Evolutionary conservation across 2,329 filamentous ascomycete genomes (phyloP), one percentile per base, ranked within the genome.

Genomic region (Phoma sp.): DNA sequence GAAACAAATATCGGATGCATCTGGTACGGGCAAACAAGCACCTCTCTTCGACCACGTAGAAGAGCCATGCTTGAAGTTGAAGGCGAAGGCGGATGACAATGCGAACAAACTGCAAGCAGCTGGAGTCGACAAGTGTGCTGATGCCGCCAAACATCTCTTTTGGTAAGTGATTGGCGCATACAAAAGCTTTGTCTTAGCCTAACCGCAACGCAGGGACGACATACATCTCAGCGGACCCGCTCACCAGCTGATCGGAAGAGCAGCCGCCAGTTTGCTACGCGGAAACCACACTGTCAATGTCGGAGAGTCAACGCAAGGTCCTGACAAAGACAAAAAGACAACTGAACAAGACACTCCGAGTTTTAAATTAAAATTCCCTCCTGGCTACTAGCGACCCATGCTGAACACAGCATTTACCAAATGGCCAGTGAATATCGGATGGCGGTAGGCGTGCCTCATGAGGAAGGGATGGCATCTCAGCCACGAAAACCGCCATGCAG

Each of bases 231-330:
- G 69, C 44, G 68, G 72, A 9, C 63, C 61, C 37, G 73, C 71
- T 27, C 71, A 76, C 46, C 49, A 65, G 51, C 69, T 75, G 64
- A 72, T 76, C 54, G 74, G 72, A 60, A 64, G 53, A 43, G 67
- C 73, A 51, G 67, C 74, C 61, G 74, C 68, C 48, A 64, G 60
- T 51, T 61, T 76, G 45, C 54, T 76, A 38, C 65, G 63, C 49
- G 53, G 51, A 13, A 74, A 74, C 53, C 60, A 63, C 38, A 72
- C 67, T 45, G 58, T 71, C 63, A 73, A 75, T 51, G 39, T 51
- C 22, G 54, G 51, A 62, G 52, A 55, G 45, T 41, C 61, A 39
- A 44, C 50, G 37, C 52, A 46, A 44, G 37, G 37, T 21, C 31
- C 31, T 43, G 41, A 45, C 25, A 31, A 36, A 39, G 49, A 60